Evolutionary conservation across 805 yeast genomes (phyloP).

Genomic region (Kodamaea hsintzibuensis): DNA sequence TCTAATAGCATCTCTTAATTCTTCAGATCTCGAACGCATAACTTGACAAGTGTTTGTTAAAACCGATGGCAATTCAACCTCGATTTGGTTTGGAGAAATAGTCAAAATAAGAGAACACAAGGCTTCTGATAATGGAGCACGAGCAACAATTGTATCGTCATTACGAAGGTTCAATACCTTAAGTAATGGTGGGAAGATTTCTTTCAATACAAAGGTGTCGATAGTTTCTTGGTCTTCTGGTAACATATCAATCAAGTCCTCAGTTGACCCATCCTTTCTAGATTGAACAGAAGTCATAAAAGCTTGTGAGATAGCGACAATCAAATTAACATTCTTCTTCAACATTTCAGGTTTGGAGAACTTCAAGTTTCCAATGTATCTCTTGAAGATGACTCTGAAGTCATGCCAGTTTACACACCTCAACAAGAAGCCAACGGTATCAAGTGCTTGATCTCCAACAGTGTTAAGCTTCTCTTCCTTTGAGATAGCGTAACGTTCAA

Average conservation of each 20-base stretch:
- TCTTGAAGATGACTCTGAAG: conserved; percentile 68
- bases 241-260: conserved; percentile 23
- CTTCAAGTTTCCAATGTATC: conserved; percentile 57
- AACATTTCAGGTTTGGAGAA: conserved; percentile 40
- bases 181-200: conserved; percentile 61
- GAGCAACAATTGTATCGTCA: conserved; percentile 72
- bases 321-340: conserved; percentile 58
- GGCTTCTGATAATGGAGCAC: conserved; percentile 83
- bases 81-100: conserved; percentile 56
- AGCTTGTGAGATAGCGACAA: conserved; percentile 58
- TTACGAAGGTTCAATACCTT: conserved; percentile 63
- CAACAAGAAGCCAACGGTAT: conserved; percentile 59
- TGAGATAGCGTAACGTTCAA: conserved; percentile 74
- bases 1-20: conserved; percentile 82
- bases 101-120: conserved; percentile 66
- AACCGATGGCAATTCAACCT: conserved; percentile 71
- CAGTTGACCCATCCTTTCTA: conserved; percentile 13
- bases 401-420: conserved; percentile 73
- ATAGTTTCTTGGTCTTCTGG: conserved; percentile 28
- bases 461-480: conserved; percentile 58
- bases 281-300: conserved; percentile 36
- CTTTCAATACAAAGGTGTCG: conserved; percentile 49
- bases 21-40: conserved; percentile 81
- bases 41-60: conserved; percentile 88
- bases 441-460: conserved; percentile 64